Evolutionary conservation across 1,139 yeast genomes (phyloP), one percentile per base, ranked within the genome.

Genomic region (Candida tropicalis): DNA sequence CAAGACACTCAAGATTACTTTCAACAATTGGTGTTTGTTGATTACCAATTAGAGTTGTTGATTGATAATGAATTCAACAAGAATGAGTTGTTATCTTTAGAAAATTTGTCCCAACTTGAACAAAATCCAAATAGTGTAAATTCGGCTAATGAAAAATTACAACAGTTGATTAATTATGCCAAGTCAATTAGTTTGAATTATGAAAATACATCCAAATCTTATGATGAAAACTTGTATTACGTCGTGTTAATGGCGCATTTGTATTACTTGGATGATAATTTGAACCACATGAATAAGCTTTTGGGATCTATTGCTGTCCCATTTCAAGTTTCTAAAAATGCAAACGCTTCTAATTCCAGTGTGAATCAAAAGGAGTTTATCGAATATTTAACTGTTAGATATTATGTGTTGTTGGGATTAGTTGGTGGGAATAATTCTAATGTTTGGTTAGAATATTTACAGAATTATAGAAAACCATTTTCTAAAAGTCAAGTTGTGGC

Each of bases 1-100:
- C 69, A 68, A 49, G 68, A 68, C 22, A 65, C 73, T 22, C 66
- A 62, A 41, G 66, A 62, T 34, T 65, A 62, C 42, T 60, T 73
- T 49, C 65, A 66, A 42, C 76, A 67, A 45, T 54, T 69, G 32
- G 57, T 68, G 9, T 71, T 65, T 47, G 54, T 70, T 32, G 79
- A 73, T 51, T 68, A 68, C 52, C 71, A 71, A 52, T 57, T 72
- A 39, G 75, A 68, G 46, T 49, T 63, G 10, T 50, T 68, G 11
- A 56, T 71, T 35, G 66, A 62, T 44, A 62, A 63, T 42, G 71
- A 68, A 44, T 63, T 66, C 41, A 54, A 53, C 11, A 66, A 66
- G 5, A 53, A 56, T 15, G 69, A 63, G 39, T 53, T 68, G 24
- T 50, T 59, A n/a, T 58, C 62, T 0, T 55, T 59, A 3, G 38